Evolutionary conservation across 2,329 filamentous ascomycete genomes (phyloP).

Genomic region (Aspergillus neoniger): DNA sequence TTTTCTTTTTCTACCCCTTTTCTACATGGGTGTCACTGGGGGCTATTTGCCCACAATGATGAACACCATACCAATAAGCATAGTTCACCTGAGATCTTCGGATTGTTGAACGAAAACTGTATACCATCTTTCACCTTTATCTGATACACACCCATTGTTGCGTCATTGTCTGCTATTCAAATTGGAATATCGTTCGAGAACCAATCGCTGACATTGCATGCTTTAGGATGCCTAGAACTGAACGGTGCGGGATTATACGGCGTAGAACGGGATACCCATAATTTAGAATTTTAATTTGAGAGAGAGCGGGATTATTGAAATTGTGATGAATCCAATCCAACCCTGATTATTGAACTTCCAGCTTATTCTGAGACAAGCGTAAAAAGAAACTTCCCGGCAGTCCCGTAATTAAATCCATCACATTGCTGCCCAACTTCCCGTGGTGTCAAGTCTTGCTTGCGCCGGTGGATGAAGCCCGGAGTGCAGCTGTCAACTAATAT

Average conservation of each 20-base stretch:
- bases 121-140: constrained; percentile 42
- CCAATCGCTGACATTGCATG: constrained; percentile 6
- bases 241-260: not conserved
- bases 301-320: not conserved
- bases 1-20: constrained; percentile 1
- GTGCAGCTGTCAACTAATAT: not conserved
- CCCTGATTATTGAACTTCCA: not conserved
- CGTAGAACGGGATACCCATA: not conserved
- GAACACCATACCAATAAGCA: constrained; percentile 42
- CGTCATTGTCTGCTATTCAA: constrained; percentile 9
- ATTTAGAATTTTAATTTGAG: not conserved
- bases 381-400: constrained; percentile 14
- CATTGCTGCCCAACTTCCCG: constrained; percentile 40
- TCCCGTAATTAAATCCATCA: constrained; percentile 18
- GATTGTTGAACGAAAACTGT: constrained; percentile 44
- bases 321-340: constrained; percentile 3
- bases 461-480: not conserved
- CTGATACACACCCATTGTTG: constrained; percentile 29
- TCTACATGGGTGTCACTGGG: constrained; percentile 8
- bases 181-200: not conserved
- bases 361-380: constrained; percentile 8
- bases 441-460: constrained; percentile 1
- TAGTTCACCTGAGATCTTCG: constrained; percentile 48
- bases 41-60: constrained; percentile 31
- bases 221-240: not conserved